Evolutionary conservation across 768 basidiomycete species (phyloP).

Genomic region (Rhizopogon vinicolor): DNA sequence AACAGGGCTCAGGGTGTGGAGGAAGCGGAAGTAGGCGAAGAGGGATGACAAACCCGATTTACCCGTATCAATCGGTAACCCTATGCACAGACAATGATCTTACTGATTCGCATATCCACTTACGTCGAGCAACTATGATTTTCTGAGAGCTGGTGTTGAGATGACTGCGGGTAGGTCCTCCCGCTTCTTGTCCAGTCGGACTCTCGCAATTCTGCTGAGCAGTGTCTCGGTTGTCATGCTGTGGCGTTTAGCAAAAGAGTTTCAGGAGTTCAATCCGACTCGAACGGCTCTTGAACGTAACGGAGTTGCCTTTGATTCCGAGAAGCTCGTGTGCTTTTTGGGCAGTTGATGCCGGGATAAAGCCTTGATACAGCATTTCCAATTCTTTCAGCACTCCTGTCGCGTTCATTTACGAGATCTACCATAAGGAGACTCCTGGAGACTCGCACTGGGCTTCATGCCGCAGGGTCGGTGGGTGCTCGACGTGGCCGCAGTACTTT

Average conservation of each 20-base stretch:
- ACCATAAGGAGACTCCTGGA: not conserved
- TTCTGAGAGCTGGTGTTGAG: constrained; percentile 57
- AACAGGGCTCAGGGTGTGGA: constrained; percentile 15
- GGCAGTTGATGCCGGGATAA: not conserved
- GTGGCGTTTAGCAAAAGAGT: not conserved
- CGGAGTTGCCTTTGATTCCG: not conserved
- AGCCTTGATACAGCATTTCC: not conserved
- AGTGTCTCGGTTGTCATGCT: not conserved
- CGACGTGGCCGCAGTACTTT: not conserved
- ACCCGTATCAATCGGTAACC: constrained; percentile 57
- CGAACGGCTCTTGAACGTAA: not conserved
- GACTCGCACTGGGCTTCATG: not conserved
- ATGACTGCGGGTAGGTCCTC: constrained; percentile 42
- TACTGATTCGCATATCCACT: constrained; percentile 48
- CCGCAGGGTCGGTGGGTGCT: not conserved
- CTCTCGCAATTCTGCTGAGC: not conserved
- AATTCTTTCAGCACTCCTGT: not conserved
- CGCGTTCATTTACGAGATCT: too few relatives aligned
- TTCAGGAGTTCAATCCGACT: not conserved
- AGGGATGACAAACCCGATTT: constrained; percentile 49
- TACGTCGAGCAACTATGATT: constrained; percentile 45
- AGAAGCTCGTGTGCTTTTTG: not conserved
- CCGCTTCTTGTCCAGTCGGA: constrained; percentile 26
- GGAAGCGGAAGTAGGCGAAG: constrained; percentile 37
- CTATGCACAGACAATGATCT: constrained; percentile 6